Percentiles rank a stretch among this genome's conserved stretches.
Conservation (phyloP, 192 early-diverging fungal species). For the Martensiomyces pterosporus region DNA sequence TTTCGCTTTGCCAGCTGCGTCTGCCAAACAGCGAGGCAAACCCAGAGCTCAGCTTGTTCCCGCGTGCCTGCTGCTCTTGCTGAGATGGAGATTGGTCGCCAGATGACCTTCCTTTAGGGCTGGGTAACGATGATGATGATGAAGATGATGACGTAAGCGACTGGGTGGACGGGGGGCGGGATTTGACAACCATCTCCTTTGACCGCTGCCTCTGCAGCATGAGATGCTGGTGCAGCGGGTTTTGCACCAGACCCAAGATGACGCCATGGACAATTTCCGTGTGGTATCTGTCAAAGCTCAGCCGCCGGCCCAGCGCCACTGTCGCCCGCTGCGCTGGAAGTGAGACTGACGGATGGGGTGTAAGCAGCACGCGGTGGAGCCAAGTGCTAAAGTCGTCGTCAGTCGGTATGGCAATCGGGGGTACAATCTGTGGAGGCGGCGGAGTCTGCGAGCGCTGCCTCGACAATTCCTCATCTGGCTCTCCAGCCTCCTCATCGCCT, state of each 20-base stretch:
- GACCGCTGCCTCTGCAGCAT: constrained; percentile 29
- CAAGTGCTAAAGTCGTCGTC: constrained; percentile 37
- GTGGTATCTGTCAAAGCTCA: constrained; percentile 40
- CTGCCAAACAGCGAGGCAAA: constrained; percentile 38
- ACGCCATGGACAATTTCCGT: constrained; percentile 51
- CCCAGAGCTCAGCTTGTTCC: constrained; percentile 9
- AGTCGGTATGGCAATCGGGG: not conserved
- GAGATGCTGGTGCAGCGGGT: constrained; percentile 22
- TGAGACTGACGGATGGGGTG: constrained; percentile 40
- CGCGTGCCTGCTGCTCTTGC: not conserved
- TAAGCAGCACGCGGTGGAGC: constrained; percentile 48
- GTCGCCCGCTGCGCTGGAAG: constrained; percentile 41
- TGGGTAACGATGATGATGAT: too few relatives aligned
- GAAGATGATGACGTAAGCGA: not conserved
- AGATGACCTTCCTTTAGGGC: too few relatives aligned
- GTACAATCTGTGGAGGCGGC: constrained; percentile 13
- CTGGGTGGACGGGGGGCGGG: constrained; percentile 3
- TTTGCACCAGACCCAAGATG: constrained; percentile 40
- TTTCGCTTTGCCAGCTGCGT: constrained; percentile 22
- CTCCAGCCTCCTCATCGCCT: too few relatives aligned
- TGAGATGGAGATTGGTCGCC: too few relatives aligned
- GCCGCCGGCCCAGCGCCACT: constrained; percentile 28
- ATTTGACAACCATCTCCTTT: constrained; percentile 40
- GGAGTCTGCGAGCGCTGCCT: too few relatives aligned
- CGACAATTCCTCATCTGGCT: too few relatives aligned